Evolutionary conservation across 2,329 filamentous ascomycete genomes (phyloP), one percentile per base, ranked within the genome.

Genomic region (Ceratocystis albifundus): DNA sequence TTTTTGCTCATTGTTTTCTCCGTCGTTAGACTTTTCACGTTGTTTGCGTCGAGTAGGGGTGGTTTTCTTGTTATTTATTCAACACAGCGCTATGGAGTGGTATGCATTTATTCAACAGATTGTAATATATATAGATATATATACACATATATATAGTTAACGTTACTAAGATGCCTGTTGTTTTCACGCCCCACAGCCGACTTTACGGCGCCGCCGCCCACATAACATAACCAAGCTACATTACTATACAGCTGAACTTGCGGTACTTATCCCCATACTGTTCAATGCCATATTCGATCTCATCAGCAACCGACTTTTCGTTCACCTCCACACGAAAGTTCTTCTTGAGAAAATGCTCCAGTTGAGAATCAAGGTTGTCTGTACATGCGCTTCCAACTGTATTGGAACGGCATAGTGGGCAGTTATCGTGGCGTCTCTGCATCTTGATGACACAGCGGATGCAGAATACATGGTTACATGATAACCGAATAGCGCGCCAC

Each of bases 391-490:
- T 77, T 77, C 89, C 80, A 10, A 95, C 83, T 0, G 86, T 88
- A 67, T 86, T 81, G 20, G 84, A 81, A 67, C 91, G 81, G 73
- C 90, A 96, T 65, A 94, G 78, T 0, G 90, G 90, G 72, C 90
- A 96, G 64, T 83, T 78, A 72, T 88, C 85, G 68, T 81, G 80
- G 48, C 84, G 82, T 59, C 85, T 84, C 73, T 94, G 90, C 76
- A 96, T 84, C 71, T 89, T 85, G 69, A 95, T 85, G 62, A 93
- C 80, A 73, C 90, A 96, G 2, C 88, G 81, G 66, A 94, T 93
- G 76, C 90, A 96, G 72, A 93, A 92, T 15, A 92, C 77, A 70
- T 94, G 89, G 32, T 81, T 77, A 74, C 90, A 96, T 15, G 82
- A 80, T 44, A 95, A 79, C 28, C 86, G 83, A n/a, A 96, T 84